phyloP scores from a whole-genome alignment of 2,329 filamentous ascomycete species.

The Sphaerulina vaccinii region DNA sequence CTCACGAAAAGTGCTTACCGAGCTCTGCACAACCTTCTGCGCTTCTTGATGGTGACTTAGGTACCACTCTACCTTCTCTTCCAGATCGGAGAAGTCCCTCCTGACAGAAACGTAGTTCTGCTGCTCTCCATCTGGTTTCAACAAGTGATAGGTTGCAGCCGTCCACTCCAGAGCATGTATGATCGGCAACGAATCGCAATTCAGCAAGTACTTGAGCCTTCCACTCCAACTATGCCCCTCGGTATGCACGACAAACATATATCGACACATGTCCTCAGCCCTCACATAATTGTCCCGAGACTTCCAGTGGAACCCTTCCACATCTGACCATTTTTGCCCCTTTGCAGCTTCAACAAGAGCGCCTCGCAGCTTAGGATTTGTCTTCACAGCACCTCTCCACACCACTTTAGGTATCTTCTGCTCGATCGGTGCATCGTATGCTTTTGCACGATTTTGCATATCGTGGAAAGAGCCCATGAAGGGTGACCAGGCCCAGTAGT shows the following conservation, averaged over 20 bases:
- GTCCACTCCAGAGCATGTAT: conserved; percentile 22
- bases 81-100: conserved; percentile 44
- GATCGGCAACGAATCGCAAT: conserved; percentile 22
- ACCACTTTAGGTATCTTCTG: conserved; percentile 11
- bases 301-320: too few species aligned
- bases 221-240: conserved; percentile 25
- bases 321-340: conserved; percentile 11
- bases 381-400: conserved; percentile 23
- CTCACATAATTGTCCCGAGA: neutral
- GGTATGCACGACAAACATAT: conserved; percentile 24
- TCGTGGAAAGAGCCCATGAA: conserved; percentile 15
- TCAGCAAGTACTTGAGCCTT: conserved; percentile 25
- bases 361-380: conserved; percentile 19
- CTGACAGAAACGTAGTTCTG: conserved; percentile 34
- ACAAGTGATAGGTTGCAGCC: conserved; percentile 22
- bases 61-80: conserved; percentile 40
- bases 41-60: conserved; percentile 37
- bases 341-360: neutral
- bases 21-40: conserved; percentile 52
- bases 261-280: conserved; percentile 24
- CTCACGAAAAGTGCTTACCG: conserved; percentile 50
- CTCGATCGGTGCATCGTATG: conserved; percentile 2
- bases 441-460: conserved; percentile 3
- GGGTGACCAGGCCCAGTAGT: conserved; percentile 43
- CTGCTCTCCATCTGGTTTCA: conserved; percentile 20